Conservation (phyloP, 2,329 filamentous ascomycete species). For the Alternaria conjuncta region DNA sequence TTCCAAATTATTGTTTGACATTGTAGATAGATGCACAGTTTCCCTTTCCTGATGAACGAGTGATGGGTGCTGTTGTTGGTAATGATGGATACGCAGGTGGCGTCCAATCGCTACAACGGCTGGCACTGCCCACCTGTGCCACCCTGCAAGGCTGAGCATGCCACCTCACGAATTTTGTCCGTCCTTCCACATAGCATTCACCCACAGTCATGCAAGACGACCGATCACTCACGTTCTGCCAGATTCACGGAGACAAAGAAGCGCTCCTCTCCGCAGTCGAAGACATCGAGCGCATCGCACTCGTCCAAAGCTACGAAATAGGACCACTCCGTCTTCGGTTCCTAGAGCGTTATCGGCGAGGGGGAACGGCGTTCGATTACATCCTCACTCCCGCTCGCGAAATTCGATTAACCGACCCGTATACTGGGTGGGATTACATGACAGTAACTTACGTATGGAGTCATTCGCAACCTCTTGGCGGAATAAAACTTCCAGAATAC, state of each 20-base stretch:
- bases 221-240: background rate
- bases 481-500: background rate
- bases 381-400: background rate
- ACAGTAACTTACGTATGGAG: background rate
- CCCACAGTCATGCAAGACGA: background rate
- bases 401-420: fast-evolving
- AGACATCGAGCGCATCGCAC: background rate
- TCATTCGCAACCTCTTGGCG: background rate
- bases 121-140: background rate
- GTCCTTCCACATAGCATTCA: background rate
- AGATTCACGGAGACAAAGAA: background rate
- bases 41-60: background rate
- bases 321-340: background rate
- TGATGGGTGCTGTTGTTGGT: background rate
- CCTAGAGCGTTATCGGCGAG: background rate
- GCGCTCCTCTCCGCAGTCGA: background rate
- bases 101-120: background rate
- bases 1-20: background rate
- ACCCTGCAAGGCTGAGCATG: background rate
- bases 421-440: too few species aligned
- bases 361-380: background rate
- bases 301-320: background rate
- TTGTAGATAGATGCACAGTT: too few species aligned
- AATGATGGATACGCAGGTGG: background rate
- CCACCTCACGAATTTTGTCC: background rate